Evolutionary conservation across 208 protist genomes (phyloP).

Genomic region (Leishmania tarentolae): DNA sequence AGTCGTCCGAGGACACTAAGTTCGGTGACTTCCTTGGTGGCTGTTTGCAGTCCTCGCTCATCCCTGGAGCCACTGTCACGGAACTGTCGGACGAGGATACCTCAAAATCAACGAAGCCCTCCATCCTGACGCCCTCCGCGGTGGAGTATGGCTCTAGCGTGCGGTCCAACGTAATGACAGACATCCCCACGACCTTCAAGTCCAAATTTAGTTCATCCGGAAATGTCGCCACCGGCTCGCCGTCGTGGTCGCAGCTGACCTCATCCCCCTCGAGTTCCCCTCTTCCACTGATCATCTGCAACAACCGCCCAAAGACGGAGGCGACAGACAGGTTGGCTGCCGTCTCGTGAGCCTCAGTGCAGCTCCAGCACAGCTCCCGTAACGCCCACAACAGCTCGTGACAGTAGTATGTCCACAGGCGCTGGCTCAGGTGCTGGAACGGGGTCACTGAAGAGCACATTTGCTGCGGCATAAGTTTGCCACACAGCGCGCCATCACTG

Average conservation of each 20-base stretch:
- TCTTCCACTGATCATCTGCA: slow-evolving; percentile 38
- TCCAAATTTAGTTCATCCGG: neutral
- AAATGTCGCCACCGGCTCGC: neutral
- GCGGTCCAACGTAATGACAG: slow-evolving; percentile 21
- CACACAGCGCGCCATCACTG: neutral
- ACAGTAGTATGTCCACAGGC: slow-evolving; percentile 51
- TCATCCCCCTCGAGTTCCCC: slow-evolving; percentile 21
- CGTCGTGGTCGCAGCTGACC: neutral
- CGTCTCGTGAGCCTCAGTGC: slow-evolving; percentile 50
- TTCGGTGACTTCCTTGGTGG: neutral
- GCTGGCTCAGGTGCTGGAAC: slow-evolving; percentile 27
- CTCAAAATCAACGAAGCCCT: slow-evolving; percentile 42
- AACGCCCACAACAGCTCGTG: slow-evolving; percentile 56
- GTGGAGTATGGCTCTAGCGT: slow-evolving; percentile 12
- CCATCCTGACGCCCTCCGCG: slow-evolving; percentile 7
- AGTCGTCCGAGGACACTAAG: neutral
- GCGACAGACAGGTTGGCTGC: slow-evolving; percentile 62
- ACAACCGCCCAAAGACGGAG: slow-evolving; percentile 55
- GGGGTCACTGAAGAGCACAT: neutral
- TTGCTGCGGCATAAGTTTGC: slow-evolving; percentile 11
- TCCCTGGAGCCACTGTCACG: neutral
- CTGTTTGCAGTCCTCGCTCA: neutral
- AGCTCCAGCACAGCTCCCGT: slow-evolving; percentile 54
- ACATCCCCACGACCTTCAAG: slow-evolving; percentile 6
- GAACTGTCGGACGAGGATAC: slow-evolving; percentile 11